Evolutionary conservation across 2,329 filamentous ascomycete species (phyloP).

Genomic region (Rosellinia necatrix): DNA sequence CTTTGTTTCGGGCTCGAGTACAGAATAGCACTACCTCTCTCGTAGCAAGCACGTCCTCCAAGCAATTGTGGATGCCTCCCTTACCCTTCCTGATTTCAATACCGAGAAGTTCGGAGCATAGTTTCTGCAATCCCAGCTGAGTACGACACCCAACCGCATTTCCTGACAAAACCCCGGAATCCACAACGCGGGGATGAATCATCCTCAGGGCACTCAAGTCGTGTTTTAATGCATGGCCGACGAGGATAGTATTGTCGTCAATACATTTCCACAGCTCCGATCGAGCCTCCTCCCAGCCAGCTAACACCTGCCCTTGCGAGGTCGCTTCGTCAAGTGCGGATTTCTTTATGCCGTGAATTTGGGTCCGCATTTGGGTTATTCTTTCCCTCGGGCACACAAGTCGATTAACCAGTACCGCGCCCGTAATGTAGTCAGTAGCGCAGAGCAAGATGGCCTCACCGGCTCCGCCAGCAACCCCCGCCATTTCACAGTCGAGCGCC

Average conservation of each 20-base stretch:
- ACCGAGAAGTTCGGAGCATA: not conserved
- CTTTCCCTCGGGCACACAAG: not conserved
- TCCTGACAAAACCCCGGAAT: not conserved
- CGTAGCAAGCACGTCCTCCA: constrained; percentile 5
- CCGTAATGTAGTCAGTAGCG: constrained; percentile 4
- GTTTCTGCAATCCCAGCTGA: not conserved
- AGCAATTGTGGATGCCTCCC: not conserved
- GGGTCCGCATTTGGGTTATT: constrained; percentile 1
- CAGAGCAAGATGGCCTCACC: constrained; percentile 1
- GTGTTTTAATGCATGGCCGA: constrained; percentile 3
- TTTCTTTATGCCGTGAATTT: constrained; percentile 5
- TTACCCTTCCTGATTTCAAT: constrained; percentile 1
- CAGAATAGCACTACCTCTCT: constrained; percentile 5
- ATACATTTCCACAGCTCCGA: constrained; percentile 8
- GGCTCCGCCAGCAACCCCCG: not conserved
- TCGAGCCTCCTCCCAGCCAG: constrained; percentile 1
- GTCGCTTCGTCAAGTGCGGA: not conserved
- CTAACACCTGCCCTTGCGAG: constrained; percentile 2
- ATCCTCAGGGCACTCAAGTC: constrained; percentile 5
- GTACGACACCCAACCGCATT: not conserved
- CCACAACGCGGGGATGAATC: constrained; percentile 8
- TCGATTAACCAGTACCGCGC: constrained; percentile 2
- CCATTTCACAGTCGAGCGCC: constrained; percentile 4
- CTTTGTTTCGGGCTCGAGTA: not conserved
- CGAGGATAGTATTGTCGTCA: not conserved